A percentile compares a stretch with the other conserved stretches of the same genome.
phyloP scores from a whole-genome alignment of 768 basidiomycete species.

The Xerocomellus dryophilus region DNA sequence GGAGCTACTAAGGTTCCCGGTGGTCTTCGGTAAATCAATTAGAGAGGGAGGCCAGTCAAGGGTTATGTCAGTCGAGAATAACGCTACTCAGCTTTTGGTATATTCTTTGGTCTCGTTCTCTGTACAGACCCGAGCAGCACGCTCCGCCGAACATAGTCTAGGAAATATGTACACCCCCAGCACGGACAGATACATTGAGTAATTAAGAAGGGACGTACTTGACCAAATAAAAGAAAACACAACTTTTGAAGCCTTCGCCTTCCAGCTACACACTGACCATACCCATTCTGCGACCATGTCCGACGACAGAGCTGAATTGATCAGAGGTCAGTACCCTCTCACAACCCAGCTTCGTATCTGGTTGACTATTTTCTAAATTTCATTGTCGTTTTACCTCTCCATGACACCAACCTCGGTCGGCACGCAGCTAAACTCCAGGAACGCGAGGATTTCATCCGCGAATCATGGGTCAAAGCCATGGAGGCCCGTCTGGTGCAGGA shows the following conservation, averaged over 20 bases:
- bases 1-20: no score
- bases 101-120: neutral
- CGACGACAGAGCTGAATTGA: constrained; percentile 33
- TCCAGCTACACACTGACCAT: neutral
- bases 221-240: constrained; percentile 13
- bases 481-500: constrained; percentile 85
- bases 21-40: no score
- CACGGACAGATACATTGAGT: neutral
- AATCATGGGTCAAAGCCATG: constrained; percentile 95
- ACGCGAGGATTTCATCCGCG: constrained; percentile 76
- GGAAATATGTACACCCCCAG: neutral
- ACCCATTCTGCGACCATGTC: constrained; percentile 25
- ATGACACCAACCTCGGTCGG: neutral
- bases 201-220: no score
- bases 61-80: neutral
- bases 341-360: neutral
- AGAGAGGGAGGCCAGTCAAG: neutral
- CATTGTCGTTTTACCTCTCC: neutral
- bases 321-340: constrained; percentile 25
- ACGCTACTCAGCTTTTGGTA: neutral
- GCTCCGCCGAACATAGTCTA: neutral
- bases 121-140: no score
- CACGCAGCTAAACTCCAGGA: constrained; percentile 56
- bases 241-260: neutral
- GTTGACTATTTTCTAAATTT: neutral